phyloP scores from a whole-genome alignment of 2,329 filamentous ascomycete genomes.

The Diatrype stigma region DNA sequence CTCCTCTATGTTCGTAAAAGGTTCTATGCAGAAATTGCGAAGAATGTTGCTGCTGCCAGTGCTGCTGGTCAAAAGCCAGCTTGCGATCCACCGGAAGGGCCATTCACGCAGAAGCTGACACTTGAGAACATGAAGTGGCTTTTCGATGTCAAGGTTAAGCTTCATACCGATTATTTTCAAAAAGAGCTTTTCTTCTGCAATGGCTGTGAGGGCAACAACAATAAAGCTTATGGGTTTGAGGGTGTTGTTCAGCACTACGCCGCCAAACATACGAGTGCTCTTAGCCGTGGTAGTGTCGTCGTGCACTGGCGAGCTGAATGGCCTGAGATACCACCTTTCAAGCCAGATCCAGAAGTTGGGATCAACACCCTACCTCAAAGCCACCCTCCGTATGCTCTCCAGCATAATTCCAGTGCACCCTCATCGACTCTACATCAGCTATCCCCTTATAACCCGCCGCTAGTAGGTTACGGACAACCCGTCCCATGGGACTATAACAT shows the following conservation, averaged over 20 bases:
- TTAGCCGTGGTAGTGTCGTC: constrained; percentile 68
- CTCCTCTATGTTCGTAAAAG: constrained; percentile 61
- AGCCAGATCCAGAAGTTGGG: constrained; percentile 49
- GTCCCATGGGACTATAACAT: constrained; percentile 13
- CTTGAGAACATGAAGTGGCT: constrained; percentile 86
- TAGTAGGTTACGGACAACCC: constrained; percentile 21
- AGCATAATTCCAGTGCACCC: constrained; percentile 10
- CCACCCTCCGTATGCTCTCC: neutral
- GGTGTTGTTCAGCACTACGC: constrained; percentile 79
- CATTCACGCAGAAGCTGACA: constrained; percentile 60
- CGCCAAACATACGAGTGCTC: constrained; percentile 69
- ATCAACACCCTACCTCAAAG: constrained; percentile 9
- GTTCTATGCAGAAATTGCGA: constrained; percentile 60
- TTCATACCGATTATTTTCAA: constrained; percentile 59
- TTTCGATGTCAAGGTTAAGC: constrained; percentile 72
- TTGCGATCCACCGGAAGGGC: constrained; percentile 46
- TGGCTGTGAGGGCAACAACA: constrained; percentile 58
- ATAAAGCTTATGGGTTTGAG: constrained; percentile 71
- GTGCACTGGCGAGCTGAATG: constrained; percentile 79
- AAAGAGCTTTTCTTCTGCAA: constrained; percentile 76
- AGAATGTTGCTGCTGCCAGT: constrained; percentile 45
- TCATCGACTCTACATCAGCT: constrained; percentile 10
- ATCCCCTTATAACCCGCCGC: constrained; percentile 14
- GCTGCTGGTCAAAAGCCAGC: constrained; percentile 41
- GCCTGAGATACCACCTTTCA: constrained; percentile 72